Conservation (phyloP, 768 basidiomycete species). For the Suillus sp. region DNA sequence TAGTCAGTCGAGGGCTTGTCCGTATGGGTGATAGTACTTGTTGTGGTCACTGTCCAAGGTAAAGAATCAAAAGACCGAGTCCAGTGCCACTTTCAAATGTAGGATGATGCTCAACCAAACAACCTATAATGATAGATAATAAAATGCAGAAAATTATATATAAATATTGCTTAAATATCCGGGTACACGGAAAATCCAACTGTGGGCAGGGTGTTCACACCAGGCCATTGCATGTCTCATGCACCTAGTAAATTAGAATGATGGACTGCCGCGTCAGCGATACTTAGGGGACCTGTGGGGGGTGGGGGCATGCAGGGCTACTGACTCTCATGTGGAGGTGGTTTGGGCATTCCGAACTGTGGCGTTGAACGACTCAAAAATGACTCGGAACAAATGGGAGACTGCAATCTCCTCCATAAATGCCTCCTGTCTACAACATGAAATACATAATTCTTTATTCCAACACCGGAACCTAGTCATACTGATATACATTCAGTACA, state of each 20-base stretch:
- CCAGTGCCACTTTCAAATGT: conserved; percentile 9
- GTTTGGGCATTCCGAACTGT: neutral
- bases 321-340: neutral
- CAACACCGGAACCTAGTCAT: conserved; percentile 6
- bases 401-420: neutral
- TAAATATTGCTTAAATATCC: no score
- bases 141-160: neutral
- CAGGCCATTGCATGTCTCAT: neutral
- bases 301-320: no score
- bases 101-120: conserved; percentile 8
- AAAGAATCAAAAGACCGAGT: conserved; percentile 7
- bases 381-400: neutral
- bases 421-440: conserved; percentile 10
- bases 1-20: neutral
- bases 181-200: neutral
- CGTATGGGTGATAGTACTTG: conserved; percentile 23
- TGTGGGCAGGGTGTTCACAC: neutral
- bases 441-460: conserved; percentile 11
- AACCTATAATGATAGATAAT: conserved; percentile 1
- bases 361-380: neutral
- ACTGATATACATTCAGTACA: conserved; percentile 9
- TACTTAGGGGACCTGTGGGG: neutral
- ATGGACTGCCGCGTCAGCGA: neutral
- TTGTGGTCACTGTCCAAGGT: conserved; percentile 8
- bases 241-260: neutral